Evolutionary conservation across 2,329 filamentous ascomycete genomes (phyloP).

Genomic region (Nemania bipapillata): DNA sequence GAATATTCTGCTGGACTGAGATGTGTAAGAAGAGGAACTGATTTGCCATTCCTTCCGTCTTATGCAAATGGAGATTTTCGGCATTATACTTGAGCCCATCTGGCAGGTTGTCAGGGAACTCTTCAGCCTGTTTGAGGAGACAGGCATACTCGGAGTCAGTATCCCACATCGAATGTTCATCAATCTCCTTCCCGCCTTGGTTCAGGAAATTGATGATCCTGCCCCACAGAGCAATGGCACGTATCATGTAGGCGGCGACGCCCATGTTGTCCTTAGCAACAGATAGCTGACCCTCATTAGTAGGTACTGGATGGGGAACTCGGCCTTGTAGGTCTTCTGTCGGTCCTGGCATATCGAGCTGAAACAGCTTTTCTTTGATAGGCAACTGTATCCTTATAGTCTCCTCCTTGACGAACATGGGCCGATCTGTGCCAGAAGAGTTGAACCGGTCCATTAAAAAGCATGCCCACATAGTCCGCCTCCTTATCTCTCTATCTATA

Average conservation of each 20-base stretch:
- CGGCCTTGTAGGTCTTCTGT: slow-evolving; percentile 85
- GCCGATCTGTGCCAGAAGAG: slow-evolving; percentile 91
- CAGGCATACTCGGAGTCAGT: slow-evolving; percentile 78
- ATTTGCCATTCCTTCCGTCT: slow-evolving; percentile 84
- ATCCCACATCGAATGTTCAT: slow-evolving; percentile 82
- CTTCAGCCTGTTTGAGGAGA: slow-evolving; percentile 76
- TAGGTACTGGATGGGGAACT: slow-evolving; percentile 69
- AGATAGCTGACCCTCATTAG: slow-evolving; percentile 71
- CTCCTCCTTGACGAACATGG: slow-evolving; percentile 89
- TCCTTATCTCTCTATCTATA: slow-evolving; percentile 89
- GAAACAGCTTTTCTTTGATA: slow-evolving; percentile 88
- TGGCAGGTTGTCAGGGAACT: slow-evolving; percentile 76
- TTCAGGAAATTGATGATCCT: slow-evolving; percentile 90
- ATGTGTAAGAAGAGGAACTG: slow-evolving; percentile 95
- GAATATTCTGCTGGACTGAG: slow-evolving; percentile 84
- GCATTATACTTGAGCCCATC: slow-evolving; percentile 75
- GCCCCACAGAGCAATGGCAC: slow-evolving; percentile 87
- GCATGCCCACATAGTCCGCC: slow-evolving; percentile 97
- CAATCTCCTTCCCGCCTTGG: slow-evolving; percentile 83
- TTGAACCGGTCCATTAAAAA: slow-evolving; percentile 98
- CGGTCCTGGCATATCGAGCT: slow-evolving; percentile 87
- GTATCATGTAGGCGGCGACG: slow-evolving; percentile 88
- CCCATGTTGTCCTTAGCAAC: slow-evolving; percentile 88
- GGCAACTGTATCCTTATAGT: slow-evolving; percentile 89
- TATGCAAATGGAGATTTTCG: slow-evolving; percentile 86